A percentile compares a stretch with the other conserved stretches of the same genome.
Evolutionary conservation across 2,329 filamentous ascomycete genomes (phyloP).

Genomic region (Microsporum ferrugineum): DNA sequence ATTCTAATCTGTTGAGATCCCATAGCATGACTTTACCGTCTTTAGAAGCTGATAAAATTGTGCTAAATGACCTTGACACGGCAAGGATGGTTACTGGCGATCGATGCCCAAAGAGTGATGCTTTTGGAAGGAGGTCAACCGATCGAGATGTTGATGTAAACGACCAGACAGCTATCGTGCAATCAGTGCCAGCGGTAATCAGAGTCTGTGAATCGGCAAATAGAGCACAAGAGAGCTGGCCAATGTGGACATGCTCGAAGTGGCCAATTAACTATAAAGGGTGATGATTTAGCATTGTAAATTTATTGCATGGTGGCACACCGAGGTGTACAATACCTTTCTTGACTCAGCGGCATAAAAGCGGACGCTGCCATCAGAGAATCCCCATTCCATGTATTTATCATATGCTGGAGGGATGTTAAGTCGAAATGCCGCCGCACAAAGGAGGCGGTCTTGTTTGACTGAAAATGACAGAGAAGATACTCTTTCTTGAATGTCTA

Average conservation of each 20-base stretch:
- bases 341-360: conserved; percentile 80
- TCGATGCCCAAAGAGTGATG: conserved; percentile 83
- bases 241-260: conserved; percentile 87
- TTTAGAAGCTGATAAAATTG: conserved; percentile 68
- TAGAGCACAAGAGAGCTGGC: conserved; percentile 69
- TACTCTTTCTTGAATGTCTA: conserved; percentile 64
- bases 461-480: conserved; percentile 65
- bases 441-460: conserved; percentile 72
- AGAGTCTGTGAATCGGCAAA: conserved; percentile 86
- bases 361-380: conserved; percentile 79
- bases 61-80: conserved; percentile 76
- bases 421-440: conserved; percentile 69
- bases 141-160: conserved; percentile 55
- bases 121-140: conserved; percentile 66
- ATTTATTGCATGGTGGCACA: conserved; percentile 3
- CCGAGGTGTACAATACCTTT: conserved; percentile 40
- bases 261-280: conserved; percentile 54
- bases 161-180: conserved; percentile 75
- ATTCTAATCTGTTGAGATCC: conserved; percentile 85
- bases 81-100: conserved; percentile 70
- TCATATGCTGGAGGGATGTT: conserved; percentile 81
- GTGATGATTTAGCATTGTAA: not conserved
- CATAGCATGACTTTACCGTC: conserved; percentile 80
- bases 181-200: conserved; percentile 85
- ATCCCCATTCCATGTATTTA: conserved; percentile 92